Base-by-base conservation (phyloP, 345 rosid species). In the Euphorbia pulcherrima region DNA sequence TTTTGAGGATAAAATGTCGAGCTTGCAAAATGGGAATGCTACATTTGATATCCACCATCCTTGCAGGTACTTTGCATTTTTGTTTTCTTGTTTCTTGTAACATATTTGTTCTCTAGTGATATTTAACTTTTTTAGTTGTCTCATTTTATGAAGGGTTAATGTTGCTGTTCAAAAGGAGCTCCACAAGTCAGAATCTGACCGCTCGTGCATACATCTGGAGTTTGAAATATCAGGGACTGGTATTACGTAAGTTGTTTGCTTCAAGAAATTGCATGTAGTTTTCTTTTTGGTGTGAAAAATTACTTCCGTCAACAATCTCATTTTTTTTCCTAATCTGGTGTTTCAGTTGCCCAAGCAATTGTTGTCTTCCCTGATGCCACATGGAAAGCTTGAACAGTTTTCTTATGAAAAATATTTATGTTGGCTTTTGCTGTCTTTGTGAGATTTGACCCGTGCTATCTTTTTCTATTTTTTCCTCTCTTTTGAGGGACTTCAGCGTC, bases 151-250 rank as follows among this genome's bases (percentile, higher is more conserved):
- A 83, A 93, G 98, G 77, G 92, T 75, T 68, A 75, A 88, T 78
- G 97, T 90, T 54, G 90, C 90, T 68, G 79, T 84, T 27, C 90
- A 68, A 77, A 90, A 73, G 67, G 97, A 93, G 86, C 97, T 93
- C 60, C 98, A 93, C 76, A 87, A 77, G 78, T 82, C 90, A 47
- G 94, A 76, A 74, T 93, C 98, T 64, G 94, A 93, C 61, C 87
- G 97, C 46, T 93, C 97, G 39, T 93, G 98, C 81, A 89, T 87
- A 57, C 98, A 93, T 85, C 73, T 93, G 76, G 98, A 93, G 80
- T 93, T 93, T 71, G 96, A 90, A 77, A 79, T 85, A 64, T 74
- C 90, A 30, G 87, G 85, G 72, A 87, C 92, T 69, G 80, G 90
- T 52, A 79, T 93, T 51, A 77, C 44, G 97, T 90, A 84, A 85